A percentile compares a stretch with the other conserved stretches of the same genome.
These are phyloP conservation scores for Diplodia sapinea DNA, from an alignment of 2,329 filamentous ascomycete genomes.

Conservation along the genomic window DNA sequence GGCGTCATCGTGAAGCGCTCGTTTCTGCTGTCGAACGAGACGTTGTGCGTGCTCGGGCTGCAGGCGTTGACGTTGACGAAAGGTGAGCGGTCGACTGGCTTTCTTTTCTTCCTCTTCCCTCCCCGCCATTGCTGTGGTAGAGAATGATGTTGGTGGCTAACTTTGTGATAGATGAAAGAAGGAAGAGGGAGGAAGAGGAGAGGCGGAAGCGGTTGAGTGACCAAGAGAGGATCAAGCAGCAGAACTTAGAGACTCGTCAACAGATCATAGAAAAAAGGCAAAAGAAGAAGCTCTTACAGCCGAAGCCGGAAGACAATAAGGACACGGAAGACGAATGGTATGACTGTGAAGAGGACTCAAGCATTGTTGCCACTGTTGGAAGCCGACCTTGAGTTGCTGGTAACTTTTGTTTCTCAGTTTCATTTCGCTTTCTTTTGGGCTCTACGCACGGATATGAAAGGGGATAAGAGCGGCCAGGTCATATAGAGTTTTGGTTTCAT, in stretches of 20 bases:
- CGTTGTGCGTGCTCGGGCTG: background rate
- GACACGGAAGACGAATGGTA: slow-evolving; percentile 1
- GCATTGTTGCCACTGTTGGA: background rate
- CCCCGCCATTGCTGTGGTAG: background rate
- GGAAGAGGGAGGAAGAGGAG: background rate
- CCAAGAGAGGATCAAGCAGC: background rate
- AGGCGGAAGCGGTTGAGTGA: background rate
- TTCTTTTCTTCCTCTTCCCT: background rate
- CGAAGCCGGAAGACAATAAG: background rate
- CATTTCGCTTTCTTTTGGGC: no score
- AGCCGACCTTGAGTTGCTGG: background rate
- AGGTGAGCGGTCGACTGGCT: background rate
- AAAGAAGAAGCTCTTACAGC: background rate
- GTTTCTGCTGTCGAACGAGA: background rate
- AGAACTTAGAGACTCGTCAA: background rate
- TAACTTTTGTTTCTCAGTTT: no score
- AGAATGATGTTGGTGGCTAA: background rate
- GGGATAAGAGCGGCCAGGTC: no score
- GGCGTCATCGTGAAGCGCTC: background rate
- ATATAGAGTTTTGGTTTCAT: no score
- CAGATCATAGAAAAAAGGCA: background rate
- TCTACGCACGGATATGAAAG: no score
- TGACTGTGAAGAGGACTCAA: background rate
- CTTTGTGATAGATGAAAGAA: background rate
- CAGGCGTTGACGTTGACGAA: background rate